These are phyloP conservation scores for Didymella arachidicola DNA, from an alignment of 2,329 filamentous ascomycete genomes.

Conservation along the genomic window DNA sequence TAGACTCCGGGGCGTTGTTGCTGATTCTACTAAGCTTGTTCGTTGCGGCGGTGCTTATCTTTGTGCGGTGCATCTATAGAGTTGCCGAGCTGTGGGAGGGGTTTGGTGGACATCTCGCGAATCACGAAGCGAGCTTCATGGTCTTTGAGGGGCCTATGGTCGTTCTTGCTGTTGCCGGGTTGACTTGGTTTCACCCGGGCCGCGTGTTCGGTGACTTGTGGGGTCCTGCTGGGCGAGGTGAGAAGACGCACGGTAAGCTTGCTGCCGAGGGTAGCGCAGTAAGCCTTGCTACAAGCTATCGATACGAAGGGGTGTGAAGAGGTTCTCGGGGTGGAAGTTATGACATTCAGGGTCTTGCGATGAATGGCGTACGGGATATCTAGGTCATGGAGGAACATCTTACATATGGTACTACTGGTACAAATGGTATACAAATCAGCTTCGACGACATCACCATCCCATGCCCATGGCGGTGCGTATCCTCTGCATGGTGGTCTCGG, in stretches of 20 bases:
- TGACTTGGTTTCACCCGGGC: not conserved
- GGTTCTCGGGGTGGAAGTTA: not conserved
- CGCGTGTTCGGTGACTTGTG: not conserved
- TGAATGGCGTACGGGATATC: not conserved
- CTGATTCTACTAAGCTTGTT: not conserved
- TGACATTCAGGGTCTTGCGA: not conserved
- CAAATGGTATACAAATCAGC: not conserved
- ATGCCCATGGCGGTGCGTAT: constrained; percentile 34
- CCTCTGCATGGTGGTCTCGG: constrained; percentile 59
- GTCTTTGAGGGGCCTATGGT: constrained; percentile 62
- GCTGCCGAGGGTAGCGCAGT: not conserved
- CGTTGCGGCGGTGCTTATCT: not conserved
- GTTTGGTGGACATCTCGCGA: constrained; percentile 54
- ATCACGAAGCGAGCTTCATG: constrained; percentile 58
- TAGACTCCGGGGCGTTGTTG: too few species aligned
- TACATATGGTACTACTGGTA: constrained; percentile 8
- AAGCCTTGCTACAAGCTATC: not conserved
- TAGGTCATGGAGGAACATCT: not conserved
- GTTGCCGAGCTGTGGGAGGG: constrained; percentile 54
- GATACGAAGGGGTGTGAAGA: not conserved
- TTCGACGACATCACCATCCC: constrained; percentile 13
- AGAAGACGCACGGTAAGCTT: not conserved
- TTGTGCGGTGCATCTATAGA: not conserved
- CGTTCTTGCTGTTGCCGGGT: constrained; percentile 51
- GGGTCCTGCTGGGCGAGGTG: not conserved